Conservation (phyloP, 2,329 filamentous ascomycete genomes). For the Aspergillus eucalypticola region DNA sequence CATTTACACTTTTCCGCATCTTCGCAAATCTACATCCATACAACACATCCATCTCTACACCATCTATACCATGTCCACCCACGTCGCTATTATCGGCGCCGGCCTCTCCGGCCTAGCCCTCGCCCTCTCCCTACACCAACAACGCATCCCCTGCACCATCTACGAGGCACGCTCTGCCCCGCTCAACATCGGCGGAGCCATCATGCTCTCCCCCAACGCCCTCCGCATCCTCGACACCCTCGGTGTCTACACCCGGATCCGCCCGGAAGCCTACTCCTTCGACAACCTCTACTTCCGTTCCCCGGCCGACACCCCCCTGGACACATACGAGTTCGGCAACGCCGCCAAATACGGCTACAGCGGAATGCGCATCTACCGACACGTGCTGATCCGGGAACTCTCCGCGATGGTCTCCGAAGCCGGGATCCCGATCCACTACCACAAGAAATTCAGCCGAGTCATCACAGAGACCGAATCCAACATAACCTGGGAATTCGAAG, state of each 20-base stretch:
- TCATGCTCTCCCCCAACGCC: constrained; percentile 63
- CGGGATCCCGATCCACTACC: constrained; percentile 49
- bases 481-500: constrained; percentile 52
- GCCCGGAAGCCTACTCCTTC: constrained; percentile 53
- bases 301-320: constrained; percentile 40
- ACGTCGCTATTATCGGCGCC: constrained; percentile 51
- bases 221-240: constrained; percentile 56
- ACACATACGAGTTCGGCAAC: constrained; percentile 51
- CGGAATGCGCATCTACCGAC: constrained; percentile 57
- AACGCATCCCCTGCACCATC: constrained; percentile 52
- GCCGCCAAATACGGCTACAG: constrained; percentile 54
- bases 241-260: constrained; percentile 51
- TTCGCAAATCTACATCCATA: not conserved
- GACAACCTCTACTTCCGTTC: constrained; percentile 49
- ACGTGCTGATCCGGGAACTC: constrained; percentile 54
- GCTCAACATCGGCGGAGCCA: constrained; percentile 54
- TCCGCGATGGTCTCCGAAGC: constrained; percentile 37
- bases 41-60: not conserved
- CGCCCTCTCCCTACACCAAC: constrained; percentile 55
- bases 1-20: not conserved
- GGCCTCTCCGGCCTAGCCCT: constrained; percentile 56
- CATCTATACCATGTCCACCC: not conserved
- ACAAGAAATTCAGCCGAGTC: constrained; percentile 51
- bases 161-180: constrained; percentile 53
- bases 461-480: constrained; percentile 40